Evolutionary conservation across 2,329 filamentous ascomycete species (phyloP).

Genomic region (Ascochyta pisi): DNA sequence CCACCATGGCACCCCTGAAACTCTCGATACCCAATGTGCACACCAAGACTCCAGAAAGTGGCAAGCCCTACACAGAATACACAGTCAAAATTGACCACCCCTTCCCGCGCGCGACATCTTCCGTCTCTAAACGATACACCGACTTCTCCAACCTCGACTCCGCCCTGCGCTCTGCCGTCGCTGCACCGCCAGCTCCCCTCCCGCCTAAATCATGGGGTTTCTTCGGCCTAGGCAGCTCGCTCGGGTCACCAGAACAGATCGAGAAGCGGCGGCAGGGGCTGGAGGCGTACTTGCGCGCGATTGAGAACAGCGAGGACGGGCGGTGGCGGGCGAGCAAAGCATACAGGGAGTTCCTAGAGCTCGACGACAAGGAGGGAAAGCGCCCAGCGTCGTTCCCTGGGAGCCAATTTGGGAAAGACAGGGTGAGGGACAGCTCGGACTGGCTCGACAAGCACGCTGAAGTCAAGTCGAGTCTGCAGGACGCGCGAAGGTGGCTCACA

Average conservation of each 20-base stretch:
- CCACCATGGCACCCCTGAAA: slow-evolving; percentile 54
- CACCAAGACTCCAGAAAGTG: slow-evolving; percentile 55
- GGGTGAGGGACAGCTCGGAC: slow-evolving; percentile 59
- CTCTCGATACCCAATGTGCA: slow-evolving; percentile 58
- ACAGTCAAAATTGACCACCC: slow-evolving; percentile 79
- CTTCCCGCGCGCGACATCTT: slow-evolving; percentile 76
- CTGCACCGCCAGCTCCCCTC: slow-evolving; percentile 71
- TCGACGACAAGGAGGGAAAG: slow-evolving; percentile 50
- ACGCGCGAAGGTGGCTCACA: slow-evolving; percentile 70
- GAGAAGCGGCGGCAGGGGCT: slow-evolving; percentile 72
- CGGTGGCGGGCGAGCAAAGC: slow-evolving; percentile 76
- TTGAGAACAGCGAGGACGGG: slow-evolving; percentile 75
- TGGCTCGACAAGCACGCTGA: slow-evolving; percentile 81
- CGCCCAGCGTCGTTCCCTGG: slow-evolving; percentile 30
- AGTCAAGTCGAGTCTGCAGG: slow-evolving; percentile 73
- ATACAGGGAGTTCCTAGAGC: slow-evolving; percentile 76
- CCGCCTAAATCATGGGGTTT: slow-evolving; percentile 75
- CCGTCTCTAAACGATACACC: slow-evolving; percentile 81
- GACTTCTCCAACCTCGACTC: slow-evolving; percentile 75
- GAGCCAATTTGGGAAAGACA: slow-evolving; percentile 48
- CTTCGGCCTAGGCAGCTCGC: slow-evolving; percentile 59
- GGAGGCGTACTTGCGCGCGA: slow-evolving; percentile 74
- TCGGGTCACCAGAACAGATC: slow-evolving; percentile 72
- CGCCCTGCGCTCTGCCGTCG: slow-evolving; percentile 65
- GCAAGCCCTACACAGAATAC: slow-evolving; percentile 77